Evolutionary conservation across 176 grass and related monocot genomes (phyloP), one percentile per base, ranked within the genome.

Genomic region (Ananas comosus): DNA sequence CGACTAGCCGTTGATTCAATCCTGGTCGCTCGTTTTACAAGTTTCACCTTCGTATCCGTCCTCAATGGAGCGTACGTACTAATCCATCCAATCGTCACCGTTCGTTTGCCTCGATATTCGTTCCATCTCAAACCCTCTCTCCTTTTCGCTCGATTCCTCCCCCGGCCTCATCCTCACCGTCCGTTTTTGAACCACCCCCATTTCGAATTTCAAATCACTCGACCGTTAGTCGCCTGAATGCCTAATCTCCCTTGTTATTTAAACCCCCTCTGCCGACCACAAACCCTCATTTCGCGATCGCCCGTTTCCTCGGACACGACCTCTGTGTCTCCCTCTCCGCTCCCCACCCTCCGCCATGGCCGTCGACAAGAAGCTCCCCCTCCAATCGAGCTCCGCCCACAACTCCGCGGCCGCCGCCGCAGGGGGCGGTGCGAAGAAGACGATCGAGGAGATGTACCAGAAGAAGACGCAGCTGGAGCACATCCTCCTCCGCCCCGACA

Each of bases 391-490:
- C 81, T 83, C 93, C 48, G 68, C 75, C 12, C 73, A 92, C 81
- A 96, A 96, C 86, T 70, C 86, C 25, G 66, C 64, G 49, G 74
- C n/a, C 2, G 89, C 25, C 11, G n/a, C 16, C 13, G 9, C 52
- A 4, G 8, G 27, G 3, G 50, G 33, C 17, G 66, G 63, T 6
- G n/a, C 65, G 7, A 77, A 59, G 59, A 84, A 89, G 83, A 92
- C 88, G 64, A 90, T 96, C 69, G 93, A 96, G 81, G 81, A 92
- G 81, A 85, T 85, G 81, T 92, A 92, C 74, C 83, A 87, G 85
- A 96, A 96, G 80, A 89, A 87, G 67, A 81, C 88, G 13, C 92
- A 96, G 82, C 74, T 87, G 63, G 88, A 96, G 80, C 88, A 96
- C 79, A 91, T 96, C 76, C 92, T 96, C 16, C 83, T 96, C 19